Conservation (phyloP, 108 stramenopile genomes). For the Pseudonitzschia pungens region DNA sequence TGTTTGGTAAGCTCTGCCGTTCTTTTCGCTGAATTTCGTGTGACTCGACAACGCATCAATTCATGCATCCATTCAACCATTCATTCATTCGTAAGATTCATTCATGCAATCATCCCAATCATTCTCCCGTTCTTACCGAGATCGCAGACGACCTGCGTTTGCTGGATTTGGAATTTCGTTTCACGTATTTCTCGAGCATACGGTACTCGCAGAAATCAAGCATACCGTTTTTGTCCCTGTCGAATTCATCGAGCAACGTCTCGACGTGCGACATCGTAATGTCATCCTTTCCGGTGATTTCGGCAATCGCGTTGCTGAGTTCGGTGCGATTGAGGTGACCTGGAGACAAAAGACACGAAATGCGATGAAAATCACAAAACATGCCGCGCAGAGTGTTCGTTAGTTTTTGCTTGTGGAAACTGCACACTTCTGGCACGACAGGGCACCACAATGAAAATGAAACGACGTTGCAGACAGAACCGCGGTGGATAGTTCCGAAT, state of each 20-base stretch:
- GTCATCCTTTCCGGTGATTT: not conserved
- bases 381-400: too few species aligned
- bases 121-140: not conserved
- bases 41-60: not conserved
- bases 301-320: not conserved
- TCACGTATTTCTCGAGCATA: not conserved
- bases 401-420: too few species aligned
- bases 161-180: not conserved
- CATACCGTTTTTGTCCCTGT: not conserved
- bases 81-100: too few species aligned
- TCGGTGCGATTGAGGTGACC: not conserved
- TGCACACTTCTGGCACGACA: too few species aligned
- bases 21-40: too few species aligned
- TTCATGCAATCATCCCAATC: too few species aligned
- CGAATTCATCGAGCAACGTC: slow-evolving; percentile 9
- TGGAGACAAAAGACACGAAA: not conserved
- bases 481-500: too few species aligned
- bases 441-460: too few species aligned
- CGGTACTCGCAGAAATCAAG: not conserved
- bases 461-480: too few species aligned
- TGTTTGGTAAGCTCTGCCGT: too few species aligned
- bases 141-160: not conserved
- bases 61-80: too few species aligned
- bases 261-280: not conserved
- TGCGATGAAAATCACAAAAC: too few species aligned